Evolutionary conservation across 2,329 filamentous ascomycete genomes (phyloP).

Genomic region (Herpotrichia juniperi): DNA sequence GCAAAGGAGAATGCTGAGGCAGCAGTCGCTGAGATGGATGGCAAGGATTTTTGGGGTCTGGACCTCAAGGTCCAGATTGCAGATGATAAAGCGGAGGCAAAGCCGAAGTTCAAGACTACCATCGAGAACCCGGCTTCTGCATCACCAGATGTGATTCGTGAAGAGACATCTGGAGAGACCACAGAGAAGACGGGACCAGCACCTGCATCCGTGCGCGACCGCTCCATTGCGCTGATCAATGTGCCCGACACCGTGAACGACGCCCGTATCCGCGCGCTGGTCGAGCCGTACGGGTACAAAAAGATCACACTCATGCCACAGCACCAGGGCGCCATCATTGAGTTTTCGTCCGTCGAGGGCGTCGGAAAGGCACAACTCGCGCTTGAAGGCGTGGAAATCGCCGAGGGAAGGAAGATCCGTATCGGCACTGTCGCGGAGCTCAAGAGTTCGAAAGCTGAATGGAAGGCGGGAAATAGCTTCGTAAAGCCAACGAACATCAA

Average conservation of each 20-base stretch:
- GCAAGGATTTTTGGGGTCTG: constrained; percentile 70
- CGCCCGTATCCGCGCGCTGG: constrained; percentile 75
- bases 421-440: constrained; percentile 60
- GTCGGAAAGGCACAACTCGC: constrained; percentile 72
- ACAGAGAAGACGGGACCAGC: constrained; percentile 34
- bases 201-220: constrained; percentile 47
- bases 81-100: constrained; percentile 50
- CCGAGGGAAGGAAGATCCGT: constrained; percentile 46
- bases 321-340: constrained; percentile 84
- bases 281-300: constrained; percentile 74
- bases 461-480: constrained; percentile 45
- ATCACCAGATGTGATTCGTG: constrained; percentile 42
- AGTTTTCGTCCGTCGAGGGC: constrained; percentile 72
- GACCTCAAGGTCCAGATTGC: constrained; percentile 67
- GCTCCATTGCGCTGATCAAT: constrained; percentile 82
- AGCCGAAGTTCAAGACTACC: constrained; percentile 54
- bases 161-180: constrained; percentile 21
- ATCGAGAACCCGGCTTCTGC: constrained; percentile 51
- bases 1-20: constrained; percentile 70
- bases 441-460: constrained; percentile 44
- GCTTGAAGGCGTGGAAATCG: constrained; percentile 47
- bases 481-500: constrained; percentile 34
- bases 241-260: constrained; percentile 93
- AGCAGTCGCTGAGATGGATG: constrained; percentile 69
- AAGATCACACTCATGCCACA: constrained; percentile 82